Evolutionary conservation across 2,329 filamentous ascomycete genomes (phyloP).

Genomic region (Pestalotiopsis sp.): DNA sequence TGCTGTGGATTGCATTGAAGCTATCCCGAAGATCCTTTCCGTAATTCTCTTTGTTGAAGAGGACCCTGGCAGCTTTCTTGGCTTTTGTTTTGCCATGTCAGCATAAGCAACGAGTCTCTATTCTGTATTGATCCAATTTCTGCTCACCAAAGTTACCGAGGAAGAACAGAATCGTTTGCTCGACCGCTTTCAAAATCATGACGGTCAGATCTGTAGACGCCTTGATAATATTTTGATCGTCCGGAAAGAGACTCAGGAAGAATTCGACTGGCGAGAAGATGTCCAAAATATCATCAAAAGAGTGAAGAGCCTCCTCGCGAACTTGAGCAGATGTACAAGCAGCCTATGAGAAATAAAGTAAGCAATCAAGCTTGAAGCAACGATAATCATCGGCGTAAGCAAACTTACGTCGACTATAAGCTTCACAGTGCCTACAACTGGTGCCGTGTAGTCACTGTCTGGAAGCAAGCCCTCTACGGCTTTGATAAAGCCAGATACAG

Average conservation of each 20-base stretch:
- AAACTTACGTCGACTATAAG: not conserved
- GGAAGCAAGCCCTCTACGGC: slow-evolving; percentile 1
- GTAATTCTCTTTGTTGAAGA: slow-evolving; percentile 9
- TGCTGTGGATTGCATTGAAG: slow-evolving; percentile 7
- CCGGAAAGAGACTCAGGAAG: slow-evolving; percentile 11
- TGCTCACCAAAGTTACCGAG: slow-evolving; percentile 10
- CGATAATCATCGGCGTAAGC: not conserved
- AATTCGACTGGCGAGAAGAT: slow-evolving; percentile 18
- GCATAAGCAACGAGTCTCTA: too few relatives aligned
- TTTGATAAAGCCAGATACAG: not conserved
- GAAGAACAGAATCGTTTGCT: slow-evolving; percentile 13
- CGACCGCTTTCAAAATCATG: slow-evolving; percentile 10
- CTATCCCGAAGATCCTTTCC: slow-evolving; percentile 10
- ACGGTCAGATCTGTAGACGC: slow-evolving; percentile 11
- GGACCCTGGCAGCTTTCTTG: not conserved
- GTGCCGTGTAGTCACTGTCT: not conserved
- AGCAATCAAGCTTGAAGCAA: too few relatives aligned
- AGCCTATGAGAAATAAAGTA: too few relatives aligned
- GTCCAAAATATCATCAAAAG: slow-evolving; percentile 11
- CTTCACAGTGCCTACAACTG: not conserved
- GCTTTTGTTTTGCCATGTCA: not conserved
- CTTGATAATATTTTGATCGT: slow-evolving; percentile 3
- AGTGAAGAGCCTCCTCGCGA: not conserved
- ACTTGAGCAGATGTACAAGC: not conserved
- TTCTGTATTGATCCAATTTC: too few relatives aligned